Percentiles rank a stretch among this genome's conserved stretches.
These are phyloP conservation scores for Tephrocybe sp. DNA, from an alignment of 768 basidiomycete genomes.

Conservation along the genomic window DNA sequence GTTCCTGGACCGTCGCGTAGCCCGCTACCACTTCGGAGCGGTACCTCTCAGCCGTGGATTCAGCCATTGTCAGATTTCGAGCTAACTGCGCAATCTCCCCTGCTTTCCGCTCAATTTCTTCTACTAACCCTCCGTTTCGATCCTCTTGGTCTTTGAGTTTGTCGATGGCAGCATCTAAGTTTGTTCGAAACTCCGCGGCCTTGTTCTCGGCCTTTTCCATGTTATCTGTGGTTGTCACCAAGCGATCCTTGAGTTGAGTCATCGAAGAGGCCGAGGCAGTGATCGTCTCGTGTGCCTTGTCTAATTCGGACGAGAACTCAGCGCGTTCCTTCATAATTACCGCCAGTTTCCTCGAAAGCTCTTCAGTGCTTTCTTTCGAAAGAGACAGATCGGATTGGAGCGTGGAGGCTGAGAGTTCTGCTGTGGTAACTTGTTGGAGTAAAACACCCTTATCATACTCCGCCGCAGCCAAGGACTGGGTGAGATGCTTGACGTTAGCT, in stretches of 20 bases:
- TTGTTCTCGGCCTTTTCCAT: constrained; percentile 4
- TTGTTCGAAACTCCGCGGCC: constrained; percentile 10
- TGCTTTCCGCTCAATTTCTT: constrained; percentile 6
- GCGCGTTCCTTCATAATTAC: constrained; percentile 11
- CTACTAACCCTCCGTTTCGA: constrained; percentile 10
- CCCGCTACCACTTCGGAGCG: constrained; percentile 4
- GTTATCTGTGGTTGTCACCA: constrained; percentile 5
- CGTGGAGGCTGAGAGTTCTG: background rate
- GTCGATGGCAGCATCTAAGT: constrained; percentile 5
- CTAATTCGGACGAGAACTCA: constrained; percentile 6
- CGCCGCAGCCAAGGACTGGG: background rate
- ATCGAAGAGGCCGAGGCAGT: constrained; percentile 4
- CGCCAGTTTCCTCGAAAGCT: constrained; percentile 13
- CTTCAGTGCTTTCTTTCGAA: constrained; percentile 15
- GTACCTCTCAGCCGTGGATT: constrained; percentile 13
- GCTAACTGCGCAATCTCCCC: constrained; percentile 13
- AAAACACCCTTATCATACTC: background rate
- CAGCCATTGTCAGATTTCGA: constrained; percentile 9
- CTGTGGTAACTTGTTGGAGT: background rate
- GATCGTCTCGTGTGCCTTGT: constrained; percentile 12
- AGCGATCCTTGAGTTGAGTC: constrained; percentile 5
- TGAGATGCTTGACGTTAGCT: background rate
- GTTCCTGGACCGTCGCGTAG: constrained; percentile 8
- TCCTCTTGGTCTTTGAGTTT: constrained; percentile 13
- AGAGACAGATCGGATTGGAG: constrained; percentile 8